Percentiles rank a stretch among this genome's conserved stretches.
These are phyloP conservation scores for Kazachstania viticola DNA, from an alignment of 805 yeast genomes.

Conservation along the genomic window DNA sequence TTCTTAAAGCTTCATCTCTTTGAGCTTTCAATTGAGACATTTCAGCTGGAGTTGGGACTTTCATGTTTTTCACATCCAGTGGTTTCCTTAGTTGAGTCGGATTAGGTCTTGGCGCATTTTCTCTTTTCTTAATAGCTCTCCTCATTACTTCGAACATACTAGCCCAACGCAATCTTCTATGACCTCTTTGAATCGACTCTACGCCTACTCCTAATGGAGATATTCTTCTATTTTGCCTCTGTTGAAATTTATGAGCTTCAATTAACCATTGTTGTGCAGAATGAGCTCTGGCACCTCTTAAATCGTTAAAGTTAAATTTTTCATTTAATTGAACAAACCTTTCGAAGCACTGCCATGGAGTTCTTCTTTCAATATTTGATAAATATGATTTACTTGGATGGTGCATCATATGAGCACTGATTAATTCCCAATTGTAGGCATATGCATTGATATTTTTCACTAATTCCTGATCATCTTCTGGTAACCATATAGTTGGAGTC, in stretches of 20 bases:
- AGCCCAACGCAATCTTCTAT: constrained; percentile 85
- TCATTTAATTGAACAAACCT: constrained; percentile 88
- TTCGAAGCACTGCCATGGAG: constrained; percentile 99
- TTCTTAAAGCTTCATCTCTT: constrained; percentile 75
- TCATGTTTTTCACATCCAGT: constrained; percentile 32
- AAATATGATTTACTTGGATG: constrained; percentile 58
- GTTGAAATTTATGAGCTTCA: constrained; percentile 80
- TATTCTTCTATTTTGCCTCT: constrained; percentile 76
- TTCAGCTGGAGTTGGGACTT: constrained; percentile 74
- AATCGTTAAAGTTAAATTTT: constrained; percentile 71
- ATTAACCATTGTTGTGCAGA: constrained; percentile 88
- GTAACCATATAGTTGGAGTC: constrained; percentile 92
- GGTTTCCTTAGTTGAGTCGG: constrained; percentile 32
- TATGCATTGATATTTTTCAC: constrained; percentile 76
- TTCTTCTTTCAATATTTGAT: constrained; percentile 86
- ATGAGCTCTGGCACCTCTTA: constrained; percentile 77
- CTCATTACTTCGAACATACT: constrained; percentile 94
- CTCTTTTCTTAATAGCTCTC: constrained; percentile 81
- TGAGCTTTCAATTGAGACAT: constrained; percentile 74
- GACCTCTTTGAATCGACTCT: constrained; percentile 90
- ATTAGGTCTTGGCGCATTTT: constrained; percentile 54
- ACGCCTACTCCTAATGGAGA: constrained; percentile 89
- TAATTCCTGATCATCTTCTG: constrained; percentile 78
- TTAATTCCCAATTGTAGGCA: constrained; percentile 87
- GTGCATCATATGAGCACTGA: constrained; percentile 67